Conservation (phyloP, 1,284 basidiomycete genomes). For the Fistulina hepatica region DNA sequence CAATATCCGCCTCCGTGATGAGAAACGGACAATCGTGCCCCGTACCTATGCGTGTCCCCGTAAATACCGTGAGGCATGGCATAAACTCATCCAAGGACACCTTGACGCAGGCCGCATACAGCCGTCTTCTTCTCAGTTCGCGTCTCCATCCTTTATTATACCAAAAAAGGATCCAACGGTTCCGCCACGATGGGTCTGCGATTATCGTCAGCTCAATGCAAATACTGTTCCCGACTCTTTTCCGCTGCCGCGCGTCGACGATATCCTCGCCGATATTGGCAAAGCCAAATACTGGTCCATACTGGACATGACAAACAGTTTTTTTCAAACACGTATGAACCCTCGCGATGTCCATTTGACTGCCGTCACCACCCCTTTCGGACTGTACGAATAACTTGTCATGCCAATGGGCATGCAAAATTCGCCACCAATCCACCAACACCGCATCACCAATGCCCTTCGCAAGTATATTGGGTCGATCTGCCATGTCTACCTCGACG, state of each 20-base stretch:
- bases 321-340: constrained; percentile 28
- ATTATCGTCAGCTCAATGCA: constrained; percentile 9
- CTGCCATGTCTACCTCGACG: constrained; percentile 32
- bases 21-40: not conserved
- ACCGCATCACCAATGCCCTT: constrained; percentile 2
- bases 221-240: constrained; percentile 13
- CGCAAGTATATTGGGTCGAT: constrained; percentile 13
- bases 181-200: constrained; percentile 12
- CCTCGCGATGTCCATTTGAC: constrained; percentile 27
- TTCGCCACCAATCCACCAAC: constrained; percentile 5
- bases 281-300: constrained; percentile 6
- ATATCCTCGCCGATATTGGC: constrained; percentile 5
- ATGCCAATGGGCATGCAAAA: constrained; percentile 25
- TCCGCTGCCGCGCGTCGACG: constrained; percentile 12
- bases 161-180: constrained; percentile 9
- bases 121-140: constrained; percentile 4
- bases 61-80: constrained; percentile 7
- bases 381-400: constrained; percentile 30
- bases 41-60: constrained; percentile 5
- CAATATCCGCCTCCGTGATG: constrained; percentile 12
- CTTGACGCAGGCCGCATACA: constrained; percentile 5
- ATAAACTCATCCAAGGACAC: constrained; percentile 8
- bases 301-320: constrained; percentile 4
- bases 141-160: constrained; percentile 4
- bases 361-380: constrained; percentile 27